Evolutionary conservation across 352 stramenopile species (phyloP), one percentile per base, ranked within the genome.

Genomic region (Phytophthora uliginosa): DNA sequence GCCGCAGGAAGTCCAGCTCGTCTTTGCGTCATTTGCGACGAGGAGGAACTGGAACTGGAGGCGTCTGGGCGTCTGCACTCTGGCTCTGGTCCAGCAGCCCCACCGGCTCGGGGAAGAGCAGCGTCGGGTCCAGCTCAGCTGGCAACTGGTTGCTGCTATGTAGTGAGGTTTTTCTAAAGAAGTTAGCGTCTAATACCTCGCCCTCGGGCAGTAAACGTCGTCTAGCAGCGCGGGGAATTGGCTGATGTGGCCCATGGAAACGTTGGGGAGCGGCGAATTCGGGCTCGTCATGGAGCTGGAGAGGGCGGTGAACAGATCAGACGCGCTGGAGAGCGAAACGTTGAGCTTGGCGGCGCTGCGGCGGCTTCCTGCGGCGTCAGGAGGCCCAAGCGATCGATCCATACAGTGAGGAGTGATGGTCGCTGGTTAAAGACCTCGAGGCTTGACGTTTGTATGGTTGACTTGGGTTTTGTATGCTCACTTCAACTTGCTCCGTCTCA

Each of bases 1-100:
- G 47, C 17, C 78, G 76, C 13, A 88, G 57, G 31, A 74, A 80
- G 17, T 83, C 74, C 24, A 88, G 67, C 66, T 88, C 81, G 47
- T 86, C 73, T 36, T 88, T 88, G 42, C 79, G 77, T 18, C 66
- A 69, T 26, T 71, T 72, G 4, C 66, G 71, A 38, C 71, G 71
- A 24, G 40, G 69, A n/a, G 53, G 24, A n/a, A 56, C 33, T 13
- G 53, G 24, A n/a, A 56, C 33, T 13, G 47, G 26, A 33, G 60
- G 38, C 9, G 54, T 63, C 31, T 68, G 59, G 15, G 53, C 10
- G 38, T 20, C 47, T 53, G 47, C 47, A 17, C 28, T n/a, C 12
- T 12, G 50, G 22, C 18, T 56, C 58, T 18, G 28, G 18, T 59
- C 47, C 31, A 66, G 18, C 33, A 78, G 60, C 66, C 57, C 55